These are phyloP conservation scores for Iberis pinnata DNA, from an alignment of 345 rosid genomes.

Conservation along the genomic window DNA sequence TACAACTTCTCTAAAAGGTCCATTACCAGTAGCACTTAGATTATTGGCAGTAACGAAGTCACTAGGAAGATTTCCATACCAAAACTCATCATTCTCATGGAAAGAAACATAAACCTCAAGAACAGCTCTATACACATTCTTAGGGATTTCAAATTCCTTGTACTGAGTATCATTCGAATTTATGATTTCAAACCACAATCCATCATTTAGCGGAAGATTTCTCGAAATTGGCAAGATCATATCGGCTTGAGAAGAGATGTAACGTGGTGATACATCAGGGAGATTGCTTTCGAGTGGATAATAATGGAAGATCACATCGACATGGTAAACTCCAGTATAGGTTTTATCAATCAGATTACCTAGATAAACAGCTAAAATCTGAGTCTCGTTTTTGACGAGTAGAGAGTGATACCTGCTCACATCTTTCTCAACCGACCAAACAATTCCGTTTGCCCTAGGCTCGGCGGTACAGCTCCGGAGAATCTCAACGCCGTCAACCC, in stretches of 20 bases:
- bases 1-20: constrained; percentile 87
- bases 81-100: constrained; percentile 87
- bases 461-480: constrained; percentile 94
- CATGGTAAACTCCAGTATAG: constrained; percentile 81
- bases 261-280: no score
- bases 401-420: constrained; percentile 69
- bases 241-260: constrained; percentile 47
- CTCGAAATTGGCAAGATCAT: constrained; percentile 71
- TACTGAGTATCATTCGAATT: constrained; percentile 34
- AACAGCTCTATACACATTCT: constrained; percentile 77
- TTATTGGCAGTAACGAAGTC: constrained; percentile 60
- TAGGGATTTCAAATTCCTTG: constrained; percentile 57
- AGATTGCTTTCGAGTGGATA: constrained; percentile 37
- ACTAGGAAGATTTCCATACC: constrained; percentile 66
- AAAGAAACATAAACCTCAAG: constrained; percentile 87
- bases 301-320: constrained; percentile 52
- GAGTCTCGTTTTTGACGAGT: constrained; percentile 49
- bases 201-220: constrained; percentile 56
- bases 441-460: constrained; percentile 58
- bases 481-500: constrained; percentile 87
- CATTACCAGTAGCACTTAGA: constrained; percentile 56
- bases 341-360: constrained; percentile 56
- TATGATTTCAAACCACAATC: constrained; percentile 78
- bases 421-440: constrained; percentile 78
- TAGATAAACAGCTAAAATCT: constrained; percentile 53